Base-by-base conservation (phyloP, 1,284 basidiomycete species). In the Papiliotrema laurentii region DNA sequence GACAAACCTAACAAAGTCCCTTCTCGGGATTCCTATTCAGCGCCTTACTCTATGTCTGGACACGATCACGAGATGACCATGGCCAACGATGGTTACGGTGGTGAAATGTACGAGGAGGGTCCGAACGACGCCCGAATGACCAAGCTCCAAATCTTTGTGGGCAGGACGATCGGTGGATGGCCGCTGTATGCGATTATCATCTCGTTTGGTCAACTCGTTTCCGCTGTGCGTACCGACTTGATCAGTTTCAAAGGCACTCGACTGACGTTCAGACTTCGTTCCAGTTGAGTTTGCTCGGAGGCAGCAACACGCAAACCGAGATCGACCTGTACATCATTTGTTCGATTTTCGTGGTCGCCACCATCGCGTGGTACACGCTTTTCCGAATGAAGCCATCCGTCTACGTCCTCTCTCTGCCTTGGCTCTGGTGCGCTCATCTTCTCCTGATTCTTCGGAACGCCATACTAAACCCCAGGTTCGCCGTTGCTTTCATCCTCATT, bases 171-270 rank as follows among this genome's bases (percentile, higher is more conserved):
- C 42, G 80, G 75, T 41, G 85, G 86, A 44, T 94, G 90, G 90
- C 90, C 90, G 2, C 68, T 93, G 55, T 94, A 94, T 73, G 86
- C 88, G 27, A 87, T 93, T 60, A 77, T 93, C 62, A 85, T 93
- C 53, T 89, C 84, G 34, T 61, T 87, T 34, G 90, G 89, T 43
- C 89, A 90, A 78, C 81, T 83, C 43, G 53, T 80, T 56, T 58
- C 47, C 38, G 59, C 56, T 21, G 68, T 71, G 50, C 58, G 67
- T 66, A 14, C 10, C 3, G 18, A 25, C 13, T 16, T 25, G 4
- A 40, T 9, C 22, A 6, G 27, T 36, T 18, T 37, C n/a, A 13
- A 42, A 11, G 31, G 14, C 24, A 33, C 1, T n/a, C 6, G 4
- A 26, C 47, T 50, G 49, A 52, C 44, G 19, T 36, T 5, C 49